Evolutionary conservation across 805 yeast species (phyloP), one percentile per base, ranked within the genome.

Genomic region (Spathaspora boniae): DNA sequence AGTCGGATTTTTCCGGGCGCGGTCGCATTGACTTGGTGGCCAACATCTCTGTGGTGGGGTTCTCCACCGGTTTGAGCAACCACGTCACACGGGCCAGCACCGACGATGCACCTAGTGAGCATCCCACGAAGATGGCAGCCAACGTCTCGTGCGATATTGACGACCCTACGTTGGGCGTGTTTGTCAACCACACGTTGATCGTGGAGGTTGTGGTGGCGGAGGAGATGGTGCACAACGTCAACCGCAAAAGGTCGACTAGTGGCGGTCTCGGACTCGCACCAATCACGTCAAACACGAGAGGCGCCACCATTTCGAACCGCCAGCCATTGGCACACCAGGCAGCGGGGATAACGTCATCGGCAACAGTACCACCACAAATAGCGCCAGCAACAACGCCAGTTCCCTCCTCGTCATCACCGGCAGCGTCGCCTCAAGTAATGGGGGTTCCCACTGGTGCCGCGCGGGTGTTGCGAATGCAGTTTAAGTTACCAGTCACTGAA

Each of bases 401-500:
- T 16, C 9, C 33, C 12, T 16, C 49, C 5, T 56, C 56, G 21
- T 53, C 56, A 3, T 18, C 45, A 36, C 28, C 56, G 49, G 28
- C 56, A 49, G 34, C 38, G 3, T 20, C 35, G 4, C 43, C 22
- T 27, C 42, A 41, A 18, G n/a, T n/a, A n/a, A 68, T 76, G 12
- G 88, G 89, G 31, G 76, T 83, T 0, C 89, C 94, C 2, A 93
- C 98, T 0, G 98, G 98, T 11, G 86, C 95, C 4, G 98, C 98
- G 0, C 68, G 98, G 32, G 95, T 93, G 2, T 66, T 93, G 41
- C 67, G 98, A 45, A 93, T 93, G 97, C 96, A 89, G 58, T 91
- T 93, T 62, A 82, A 83, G 45, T 50, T 91, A n/a, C 67, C 69
- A 3, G 61, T 93, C 16, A 84, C 95, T 2, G 98, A 89, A 54